Percentiles rank a stretch among this genome's conserved stretches.
These are phyloP conservation scores for Stentor roeselii DNA, from an alignment of 73 alveolate species.

Conservation along the genomic window DNA sequence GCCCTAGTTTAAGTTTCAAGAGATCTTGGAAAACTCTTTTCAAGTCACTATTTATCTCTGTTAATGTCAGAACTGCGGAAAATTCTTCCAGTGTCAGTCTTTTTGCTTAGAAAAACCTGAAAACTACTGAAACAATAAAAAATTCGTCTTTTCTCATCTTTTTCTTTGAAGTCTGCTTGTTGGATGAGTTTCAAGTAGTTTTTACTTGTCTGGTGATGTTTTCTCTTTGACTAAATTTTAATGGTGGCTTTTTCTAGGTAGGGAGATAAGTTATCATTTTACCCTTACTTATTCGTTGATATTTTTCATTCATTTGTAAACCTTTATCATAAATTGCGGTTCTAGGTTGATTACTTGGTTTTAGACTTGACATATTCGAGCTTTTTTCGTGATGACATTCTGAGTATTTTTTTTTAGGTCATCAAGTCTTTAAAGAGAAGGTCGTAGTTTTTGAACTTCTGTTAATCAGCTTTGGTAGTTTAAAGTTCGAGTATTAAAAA, in stretches of 20 bases:
- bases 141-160: not conserved
- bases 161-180: not conserved
- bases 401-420: too few species aligned
- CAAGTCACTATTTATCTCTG: not conserved
- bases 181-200: not conserved
- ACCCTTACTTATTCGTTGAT: not conserved
- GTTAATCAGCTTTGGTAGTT: not conserved
- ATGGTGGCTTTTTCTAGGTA: not conserved
- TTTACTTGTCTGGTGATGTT: not conserved
- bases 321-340: not conserved
- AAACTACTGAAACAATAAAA: not conserved
- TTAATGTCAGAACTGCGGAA: not conserved
- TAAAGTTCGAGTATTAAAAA: not conserved
- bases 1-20: not conserved
- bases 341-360: not conserved
- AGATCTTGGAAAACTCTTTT: not conserved
- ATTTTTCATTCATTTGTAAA: not conserved
- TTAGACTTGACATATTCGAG: too few species aligned
- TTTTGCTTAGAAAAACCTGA: not conserved
- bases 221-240: not conserved
- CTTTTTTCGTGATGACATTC: too few species aligned
- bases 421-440: not conserved
- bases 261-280: not conserved
- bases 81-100: not conserved
- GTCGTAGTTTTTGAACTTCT: not conserved